Conservation (phyloP, 2,329 filamentous ascomycete species). For the Sporothrix variecibatus region DNA sequence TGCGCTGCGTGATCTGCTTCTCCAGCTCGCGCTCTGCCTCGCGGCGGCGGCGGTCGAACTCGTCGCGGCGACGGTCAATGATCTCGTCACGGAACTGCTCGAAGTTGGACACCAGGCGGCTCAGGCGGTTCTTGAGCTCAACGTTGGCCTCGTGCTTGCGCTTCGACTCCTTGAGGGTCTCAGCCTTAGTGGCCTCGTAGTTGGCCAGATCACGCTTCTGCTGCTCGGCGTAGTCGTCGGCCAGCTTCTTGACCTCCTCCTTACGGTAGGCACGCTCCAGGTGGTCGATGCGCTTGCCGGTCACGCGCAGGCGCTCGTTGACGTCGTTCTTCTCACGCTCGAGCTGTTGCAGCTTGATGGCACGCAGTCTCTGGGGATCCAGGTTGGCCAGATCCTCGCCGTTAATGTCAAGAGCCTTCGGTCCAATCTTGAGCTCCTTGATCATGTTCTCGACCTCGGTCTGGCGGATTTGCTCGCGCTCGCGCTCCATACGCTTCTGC, state of each 20-base stretch:
- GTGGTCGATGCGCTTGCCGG: constrained; percentile 94
- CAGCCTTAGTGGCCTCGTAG: constrained; percentile 75
- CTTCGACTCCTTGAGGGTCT: constrained; percentile 79
- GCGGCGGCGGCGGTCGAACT: constrained; percentile 92
- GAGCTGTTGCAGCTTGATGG: constrained; percentile 91
- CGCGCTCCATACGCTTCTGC: constrained; percentile 78
- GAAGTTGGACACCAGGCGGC: constrained; percentile 79
- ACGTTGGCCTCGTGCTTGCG: constrained; percentile 90
- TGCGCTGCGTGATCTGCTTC: constrained; percentile 82
- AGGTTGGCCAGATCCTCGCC: constrained; percentile 80
- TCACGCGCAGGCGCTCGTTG: constrained; percentile 85
- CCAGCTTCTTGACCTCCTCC: constrained; percentile 90
- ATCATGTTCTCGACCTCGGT: constrained; percentile 93
- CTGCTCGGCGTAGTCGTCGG: constrained; percentile 82
- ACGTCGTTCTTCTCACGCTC: constrained; percentile 98
- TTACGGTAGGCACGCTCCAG: constrained; percentile 94
- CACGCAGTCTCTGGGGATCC: constrained; percentile 86
- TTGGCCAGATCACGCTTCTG: constrained; percentile 74
- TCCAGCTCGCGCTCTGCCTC: constrained; percentile 91
- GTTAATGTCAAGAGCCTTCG: constrained; percentile 75
- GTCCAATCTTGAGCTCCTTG: constrained; percentile 84
- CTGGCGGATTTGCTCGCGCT: constrained; percentile 86
- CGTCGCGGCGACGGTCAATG: constrained; percentile 83
- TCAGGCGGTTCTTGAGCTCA: constrained; percentile 89
- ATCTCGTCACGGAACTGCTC: constrained; percentile 80